Percentiles rank a stretch among this genome's conserved stretches.
These are phyloP conservation scores for Apophysomyces trapeziformis DNA, from an alignment of 371 early-diverging fungal species.

Conservation along the genomic window DNA sequence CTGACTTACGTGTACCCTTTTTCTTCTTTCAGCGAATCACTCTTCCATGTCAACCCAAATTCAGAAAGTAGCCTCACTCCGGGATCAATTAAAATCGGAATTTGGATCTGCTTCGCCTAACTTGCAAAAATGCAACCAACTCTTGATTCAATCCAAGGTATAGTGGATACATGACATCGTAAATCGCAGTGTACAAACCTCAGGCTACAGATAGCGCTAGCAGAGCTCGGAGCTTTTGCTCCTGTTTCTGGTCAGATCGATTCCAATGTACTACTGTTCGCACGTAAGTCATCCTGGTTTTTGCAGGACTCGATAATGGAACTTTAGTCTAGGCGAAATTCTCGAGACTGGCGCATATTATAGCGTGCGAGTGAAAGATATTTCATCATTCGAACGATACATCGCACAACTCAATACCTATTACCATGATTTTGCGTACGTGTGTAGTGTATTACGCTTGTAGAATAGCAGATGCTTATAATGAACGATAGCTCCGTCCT, in stretches of 20 bases:
- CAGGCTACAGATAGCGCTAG: constrained; percentile 67
- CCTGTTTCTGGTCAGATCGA: constrained; percentile 65
- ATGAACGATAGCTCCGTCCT: constrained; percentile 48
- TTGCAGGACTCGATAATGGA: neutral
- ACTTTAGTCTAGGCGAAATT: constrained; percentile 70
- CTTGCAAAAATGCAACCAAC: constrained; percentile 72
- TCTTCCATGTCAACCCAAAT: constrained; percentile 21
- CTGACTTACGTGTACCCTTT: constrained; percentile 1
- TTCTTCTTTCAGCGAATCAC: neutral
- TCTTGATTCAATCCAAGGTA: constrained; percentile 84
- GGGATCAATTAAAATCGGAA: constrained; percentile 65
- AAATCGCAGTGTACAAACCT: neutral
- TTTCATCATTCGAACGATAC: constrained; percentile 92
- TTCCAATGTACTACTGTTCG: constrained; percentile 65
- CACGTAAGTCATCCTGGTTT: constrained; percentile 57
- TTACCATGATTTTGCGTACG: constrained; percentile 84
- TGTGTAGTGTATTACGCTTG: neutral
- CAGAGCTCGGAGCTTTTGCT: constrained; percentile 74
- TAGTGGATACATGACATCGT: neutral
- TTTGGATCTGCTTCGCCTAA: constrained; percentile 71
- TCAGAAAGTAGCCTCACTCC: constrained; percentile 44
- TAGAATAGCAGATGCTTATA: no score
- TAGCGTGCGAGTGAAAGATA: constrained; percentile 84
- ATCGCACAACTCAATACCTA: constrained; percentile 91
- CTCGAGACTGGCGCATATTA: constrained; percentile 92